These are phyloP conservation scores for Obba rivulosa DNA, from an alignment of 768 basidiomycete species.

Conservation along the genomic window DNA sequence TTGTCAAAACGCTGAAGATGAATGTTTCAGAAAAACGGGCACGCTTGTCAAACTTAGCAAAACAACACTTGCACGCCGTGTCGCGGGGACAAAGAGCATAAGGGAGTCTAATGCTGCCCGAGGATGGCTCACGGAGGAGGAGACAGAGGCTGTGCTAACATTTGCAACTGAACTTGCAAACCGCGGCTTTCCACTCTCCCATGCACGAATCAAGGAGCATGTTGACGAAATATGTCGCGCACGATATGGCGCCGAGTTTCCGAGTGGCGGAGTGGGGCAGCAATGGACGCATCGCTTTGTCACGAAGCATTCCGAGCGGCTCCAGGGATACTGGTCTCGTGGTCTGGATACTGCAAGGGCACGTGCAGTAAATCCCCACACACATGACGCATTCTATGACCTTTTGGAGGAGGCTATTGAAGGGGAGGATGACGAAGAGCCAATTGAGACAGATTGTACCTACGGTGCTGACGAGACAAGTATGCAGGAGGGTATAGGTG, in stretches of 20 bases:
- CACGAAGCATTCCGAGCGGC: constrained; percentile 20
- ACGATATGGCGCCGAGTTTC: constrained; percentile 5
- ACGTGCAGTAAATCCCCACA: constrained; percentile 31
- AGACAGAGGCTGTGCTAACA: constrained; percentile 27
- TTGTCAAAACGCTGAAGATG: background rate
- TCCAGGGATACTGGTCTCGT: constrained; percentile 27
- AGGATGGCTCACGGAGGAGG: constrained; percentile 23
- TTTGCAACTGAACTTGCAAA: constrained; percentile 24
- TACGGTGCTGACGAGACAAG: constrained; percentile 34
- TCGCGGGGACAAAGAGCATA: constrained; percentile 18
- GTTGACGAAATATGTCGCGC: constrained; percentile 22
- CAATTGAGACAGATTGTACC: constrained; percentile 18
- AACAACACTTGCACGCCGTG: constrained; percentile 12
- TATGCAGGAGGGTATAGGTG: constrained; percentile 21
- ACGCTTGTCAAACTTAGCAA: constrained; percentile 13
- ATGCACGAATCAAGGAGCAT: constrained; percentile 27
- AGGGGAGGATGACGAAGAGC: constrained; percentile 13
- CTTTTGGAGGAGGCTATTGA: constrained; percentile 24
- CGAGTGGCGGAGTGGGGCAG: constrained; percentile 24
- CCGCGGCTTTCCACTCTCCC: constrained; percentile 31
- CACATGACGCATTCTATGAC: constrained; percentile 29
- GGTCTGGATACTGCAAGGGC: constrained; percentile 31
- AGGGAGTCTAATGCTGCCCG: constrained; percentile 23
- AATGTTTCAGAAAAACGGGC: constrained; percentile 3
- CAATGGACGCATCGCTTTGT: constrained; percentile 31